Evolutionary conservation across 345 rosid genomes (phyloP).

Genomic region (Brassica napus): DNA sequence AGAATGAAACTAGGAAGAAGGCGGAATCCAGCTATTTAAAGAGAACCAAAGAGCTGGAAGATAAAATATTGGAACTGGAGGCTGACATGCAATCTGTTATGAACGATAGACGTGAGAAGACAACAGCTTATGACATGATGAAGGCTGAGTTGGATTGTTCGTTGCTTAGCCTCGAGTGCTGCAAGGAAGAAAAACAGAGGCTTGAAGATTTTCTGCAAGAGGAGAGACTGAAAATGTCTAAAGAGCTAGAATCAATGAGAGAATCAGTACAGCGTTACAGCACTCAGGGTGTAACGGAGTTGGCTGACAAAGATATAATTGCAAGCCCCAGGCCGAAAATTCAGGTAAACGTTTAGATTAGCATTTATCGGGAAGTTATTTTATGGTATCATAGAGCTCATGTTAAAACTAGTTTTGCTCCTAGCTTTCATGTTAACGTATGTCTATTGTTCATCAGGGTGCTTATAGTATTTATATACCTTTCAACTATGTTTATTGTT

Average conservation of each 20-base stretch:
- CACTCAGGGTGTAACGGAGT: slow-evolving; percentile 14
- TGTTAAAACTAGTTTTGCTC: slow-evolving; percentile 5
- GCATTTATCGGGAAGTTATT: background rate
- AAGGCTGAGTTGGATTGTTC: slow-evolving; percentile 96
- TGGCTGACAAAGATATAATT: slow-evolving; percentile 20
- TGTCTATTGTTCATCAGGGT: background rate
- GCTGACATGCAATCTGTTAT: slow-evolving; percentile 58
- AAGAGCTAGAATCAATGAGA: slow-evolving; percentile 57
- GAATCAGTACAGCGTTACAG: no score
- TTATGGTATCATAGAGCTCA: slow-evolving; percentile 17
- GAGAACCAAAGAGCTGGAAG: slow-evolving; percentile 77
- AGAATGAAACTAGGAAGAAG: slow-evolving; percentile 70
- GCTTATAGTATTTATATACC: background rate
- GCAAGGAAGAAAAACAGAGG: slow-evolving; percentile 89
- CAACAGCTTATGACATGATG: slow-evolving; percentile 69
- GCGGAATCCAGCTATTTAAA: slow-evolving; percentile 75
- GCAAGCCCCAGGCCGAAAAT: slow-evolving; percentile 23
- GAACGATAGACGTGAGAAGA: slow-evolving; percentile 76
- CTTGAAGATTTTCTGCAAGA: slow-evolving; percentile 66
- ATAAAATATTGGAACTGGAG: slow-evolving; percentile 75
- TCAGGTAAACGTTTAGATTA: slow-evolving; percentile 31
- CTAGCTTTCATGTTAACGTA: background rate
- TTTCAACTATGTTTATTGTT: slow-evolving; percentile 16
- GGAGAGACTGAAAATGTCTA: slow-evolving; percentile 58
- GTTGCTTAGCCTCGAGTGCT: slow-evolving; percentile 89